Conservation (phyloP, 2,329 filamentous ascomycete species). For the Thelonectria rubi region DNA sequence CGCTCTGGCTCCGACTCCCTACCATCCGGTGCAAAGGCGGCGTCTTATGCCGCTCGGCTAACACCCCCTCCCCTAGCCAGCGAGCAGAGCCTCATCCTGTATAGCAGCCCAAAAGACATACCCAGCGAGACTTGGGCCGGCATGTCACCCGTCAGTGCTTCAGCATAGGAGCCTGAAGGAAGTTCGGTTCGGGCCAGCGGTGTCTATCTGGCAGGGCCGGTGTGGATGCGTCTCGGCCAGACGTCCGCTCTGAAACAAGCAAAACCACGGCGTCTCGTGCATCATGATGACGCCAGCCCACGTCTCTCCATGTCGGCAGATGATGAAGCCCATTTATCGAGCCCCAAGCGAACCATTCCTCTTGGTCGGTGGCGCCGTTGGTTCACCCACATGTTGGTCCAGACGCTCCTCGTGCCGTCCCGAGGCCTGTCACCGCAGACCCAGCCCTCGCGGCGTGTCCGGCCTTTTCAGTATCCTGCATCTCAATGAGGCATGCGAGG, state of each 20-base stretch:
- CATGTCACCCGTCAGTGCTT: slow-evolving; percentile 31
- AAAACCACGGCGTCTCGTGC: slow-evolving; percentile 12
- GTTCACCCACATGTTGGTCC: slow-evolving; percentile 2
- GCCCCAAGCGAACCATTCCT: slow-evolving; percentile 5
- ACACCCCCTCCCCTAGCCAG: background rate
- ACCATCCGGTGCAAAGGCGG: slow-evolving; percentile 15
- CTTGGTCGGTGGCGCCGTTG: background rate
- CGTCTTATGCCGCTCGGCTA: slow-evolving; percentile 32
- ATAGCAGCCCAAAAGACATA: slow-evolving; percentile 39
- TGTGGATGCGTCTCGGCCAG: slow-evolving; percentile 23
- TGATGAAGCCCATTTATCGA: background rate
- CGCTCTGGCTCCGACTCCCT: background rate
- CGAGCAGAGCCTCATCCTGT: slow-evolving; percentile 36
- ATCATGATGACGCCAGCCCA: slow-evolving; percentile 34
- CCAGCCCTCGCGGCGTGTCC: slow-evolving; percentile 3
- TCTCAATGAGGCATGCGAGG: slow-evolving; percentile 16
- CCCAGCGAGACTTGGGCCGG: slow-evolving; percentile 33
- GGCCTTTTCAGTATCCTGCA: slow-evolving; percentile 11
- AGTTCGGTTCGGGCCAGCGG: slow-evolving; percentile 23
- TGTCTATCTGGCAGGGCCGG: slow-evolving; percentile 2
- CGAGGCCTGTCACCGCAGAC: slow-evolving; percentile 14
- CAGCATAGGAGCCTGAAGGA: slow-evolving; percentile 7
- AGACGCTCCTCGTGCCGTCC: slow-evolving; percentile 17
- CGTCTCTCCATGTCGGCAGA: slow-evolving; percentile 22
- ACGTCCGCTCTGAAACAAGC: slow-evolving; percentile 22